Evolutionary conservation across 2,329 filamentous ascomycete genomes (phyloP).

Genomic region (Huntiella abstrusa): DNA sequence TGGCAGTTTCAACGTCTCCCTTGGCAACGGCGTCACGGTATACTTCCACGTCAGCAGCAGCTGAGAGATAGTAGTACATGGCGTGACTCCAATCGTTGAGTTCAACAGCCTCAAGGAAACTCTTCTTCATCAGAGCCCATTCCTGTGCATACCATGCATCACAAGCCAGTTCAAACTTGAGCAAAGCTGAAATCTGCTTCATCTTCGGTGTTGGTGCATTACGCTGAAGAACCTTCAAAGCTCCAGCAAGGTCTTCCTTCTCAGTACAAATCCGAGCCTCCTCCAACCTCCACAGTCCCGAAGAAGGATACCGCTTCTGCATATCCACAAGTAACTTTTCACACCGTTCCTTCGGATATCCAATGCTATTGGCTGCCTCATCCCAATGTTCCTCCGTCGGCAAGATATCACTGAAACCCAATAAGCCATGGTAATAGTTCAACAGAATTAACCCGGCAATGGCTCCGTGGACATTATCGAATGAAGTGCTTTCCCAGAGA

Average conservation of each 20-base stretch:
- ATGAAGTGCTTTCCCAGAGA: constrained; percentile 79
- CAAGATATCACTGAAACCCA: constrained; percentile 76
- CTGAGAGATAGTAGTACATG: constrained; percentile 79
- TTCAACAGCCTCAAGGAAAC: constrained; percentile 56
- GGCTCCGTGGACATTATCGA: constrained; percentile 80
- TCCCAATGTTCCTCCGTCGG: constrained; percentile 38
- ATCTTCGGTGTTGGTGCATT: constrained; percentile 47
- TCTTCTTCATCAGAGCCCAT: constrained; percentile 53
- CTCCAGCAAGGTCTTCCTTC: constrained; percentile 44
- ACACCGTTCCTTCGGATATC: constrained; percentile 54
- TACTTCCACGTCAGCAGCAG: constrained; percentile 56
- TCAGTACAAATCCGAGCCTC: constrained; percentile 61
- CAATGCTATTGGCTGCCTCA: constrained; percentile 38
- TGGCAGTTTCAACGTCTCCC: constrained; percentile 25
- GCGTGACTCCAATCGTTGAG: constrained; percentile 84
- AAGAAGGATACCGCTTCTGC: constrained; percentile 61
- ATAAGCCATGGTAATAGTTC: constrained; percentile 72
- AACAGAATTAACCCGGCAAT: constrained; percentile 67
- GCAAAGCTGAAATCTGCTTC: constrained; percentile 73
- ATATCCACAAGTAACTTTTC: constrained; percentile 50
- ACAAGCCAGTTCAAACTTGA: constrained; percentile 68
- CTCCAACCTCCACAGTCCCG: constrained; percentile 71
- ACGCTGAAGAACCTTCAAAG: constrained; percentile 40
- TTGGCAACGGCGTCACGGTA: constrained; percentile 43
- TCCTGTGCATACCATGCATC: constrained; percentile 61